Conservation (phyloP, 352 stramenopile genomes). For the Phytophthora idaei region DNA sequence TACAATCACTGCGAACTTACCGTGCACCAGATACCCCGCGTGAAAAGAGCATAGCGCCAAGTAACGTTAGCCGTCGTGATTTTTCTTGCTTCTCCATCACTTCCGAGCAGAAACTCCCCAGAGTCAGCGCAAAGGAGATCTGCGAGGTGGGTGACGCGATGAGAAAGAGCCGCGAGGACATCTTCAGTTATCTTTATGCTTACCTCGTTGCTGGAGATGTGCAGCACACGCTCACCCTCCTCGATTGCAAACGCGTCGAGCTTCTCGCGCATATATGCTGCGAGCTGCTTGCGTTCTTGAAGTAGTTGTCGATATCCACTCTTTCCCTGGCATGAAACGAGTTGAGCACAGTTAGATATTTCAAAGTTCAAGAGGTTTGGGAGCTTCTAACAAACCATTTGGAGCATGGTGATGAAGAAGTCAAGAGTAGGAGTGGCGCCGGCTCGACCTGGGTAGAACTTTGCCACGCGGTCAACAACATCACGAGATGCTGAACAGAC, state of each 20-base stretch:
- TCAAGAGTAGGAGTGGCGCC: conserved; percentile 95
- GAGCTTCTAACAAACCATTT: conserved; percentile 83
- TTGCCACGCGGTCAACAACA: conserved; percentile 88
- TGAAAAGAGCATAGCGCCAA: conserved; percentile 99
- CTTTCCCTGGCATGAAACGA: conserved; percentile 41
- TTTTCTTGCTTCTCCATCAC: conserved; percentile 35
- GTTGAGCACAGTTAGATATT: background rate
- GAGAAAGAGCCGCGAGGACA: background rate
- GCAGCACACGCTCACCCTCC: conserved; percentile 92
- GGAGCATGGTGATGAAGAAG: conserved; percentile 99
- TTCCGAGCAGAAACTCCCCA: conserved; percentile 67
- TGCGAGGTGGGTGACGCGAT: conserved; percentile 16
- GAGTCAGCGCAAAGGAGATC: conserved; percentile 92
- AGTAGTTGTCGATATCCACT: conserved; percentile 91
- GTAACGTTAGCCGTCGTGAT: conserved; percentile 73
- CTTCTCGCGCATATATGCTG: conserved; percentile 73
- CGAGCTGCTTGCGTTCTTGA: conserved; percentile 80
- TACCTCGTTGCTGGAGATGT: conserved; percentile 91
- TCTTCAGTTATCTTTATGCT: background rate
- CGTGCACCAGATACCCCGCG: conserved; percentile 95
- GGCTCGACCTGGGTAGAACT: conserved; percentile 96
- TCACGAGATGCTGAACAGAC: conserved; percentile 72
- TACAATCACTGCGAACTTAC: conserved; percentile 27
- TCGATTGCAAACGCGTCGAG: conserved; percentile 78
- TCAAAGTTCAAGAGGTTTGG: background rate